Percentiles rank a stretch among this genome's conserved stretches.
These are phyloP conservation scores for Saccharomyces pastorianus DNA, from an alignment of 1,139 yeast genomes.

Conservation along the genomic window DNA sequence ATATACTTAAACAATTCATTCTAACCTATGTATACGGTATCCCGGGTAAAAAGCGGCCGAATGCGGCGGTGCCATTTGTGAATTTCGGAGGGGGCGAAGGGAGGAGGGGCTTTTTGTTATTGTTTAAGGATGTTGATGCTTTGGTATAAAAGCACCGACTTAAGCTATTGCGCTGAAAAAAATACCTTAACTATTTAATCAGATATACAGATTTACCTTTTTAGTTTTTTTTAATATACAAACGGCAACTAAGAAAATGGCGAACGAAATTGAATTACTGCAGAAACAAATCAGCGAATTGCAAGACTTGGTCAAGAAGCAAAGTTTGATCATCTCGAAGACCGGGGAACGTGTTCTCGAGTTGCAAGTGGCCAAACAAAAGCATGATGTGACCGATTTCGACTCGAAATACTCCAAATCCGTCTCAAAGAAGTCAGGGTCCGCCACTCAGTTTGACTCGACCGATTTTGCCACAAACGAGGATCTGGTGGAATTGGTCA, in stretches of 20 bases:
- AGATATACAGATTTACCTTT: background rate
- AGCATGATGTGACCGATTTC: slow-evolving; percentile 28
- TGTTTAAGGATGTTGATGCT: background rate
- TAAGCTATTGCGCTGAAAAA: no score
- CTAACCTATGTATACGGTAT: no score
- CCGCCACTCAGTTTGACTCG: slow-evolving; percentile 36
- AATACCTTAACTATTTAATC: no score
- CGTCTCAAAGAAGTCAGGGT: slow-evolving; percentile 1
- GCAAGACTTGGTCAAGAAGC: slow-evolving; percentile 42
- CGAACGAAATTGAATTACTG: slow-evolving; percentile 32
- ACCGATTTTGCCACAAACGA: slow-evolving; percentile 68
- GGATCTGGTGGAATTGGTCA: slow-evolving; percentile 76
- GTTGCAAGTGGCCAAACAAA: slow-evolving; percentile 49
- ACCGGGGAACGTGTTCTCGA: slow-evolving; percentile 75
- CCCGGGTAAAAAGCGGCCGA: no score
- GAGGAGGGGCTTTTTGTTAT: background rate
- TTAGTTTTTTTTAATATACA: no score
- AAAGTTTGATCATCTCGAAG: slow-evolving; percentile 40
- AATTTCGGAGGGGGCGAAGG: background rate
- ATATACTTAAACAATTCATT: no score
- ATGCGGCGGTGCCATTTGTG: background rate
- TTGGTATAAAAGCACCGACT: no score
- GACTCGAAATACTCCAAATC: slow-evolving; percentile 7
- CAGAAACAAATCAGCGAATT: slow-evolving; percentile 42
- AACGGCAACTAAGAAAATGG: slow-evolving; percentile 10